Percentiles rank a stretch among this genome's conserved stretches.
These are phyloP conservation scores for Nicotiana noctiflora DNA, from an alignment of 257 asterid species.

Conservation along the genomic window DNA sequence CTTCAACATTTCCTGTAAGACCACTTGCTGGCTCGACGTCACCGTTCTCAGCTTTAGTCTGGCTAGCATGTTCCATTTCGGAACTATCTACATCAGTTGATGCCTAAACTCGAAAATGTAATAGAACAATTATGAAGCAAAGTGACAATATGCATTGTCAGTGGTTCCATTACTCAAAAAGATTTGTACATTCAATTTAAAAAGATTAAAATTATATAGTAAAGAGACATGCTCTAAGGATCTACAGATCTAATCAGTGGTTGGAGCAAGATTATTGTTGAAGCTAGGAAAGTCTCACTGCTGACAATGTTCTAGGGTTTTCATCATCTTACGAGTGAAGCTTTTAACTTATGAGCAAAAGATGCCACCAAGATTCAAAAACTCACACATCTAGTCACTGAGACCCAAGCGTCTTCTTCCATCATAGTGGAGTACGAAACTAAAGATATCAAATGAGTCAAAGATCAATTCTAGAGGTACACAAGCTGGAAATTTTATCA, in stretches of 20 bases:
- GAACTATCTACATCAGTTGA: slow-evolving; percentile 37
- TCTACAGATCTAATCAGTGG: background rate
- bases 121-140: background rate
- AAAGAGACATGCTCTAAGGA: background rate
- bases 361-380: background rate
- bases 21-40: slow-evolving; percentile 10
- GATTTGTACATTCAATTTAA: background rate
- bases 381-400: background rate
- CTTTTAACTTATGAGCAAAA: background rate
- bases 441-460: too few species aligned
- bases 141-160: background rate
- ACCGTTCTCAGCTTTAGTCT: slow-evolving; percentile 27
- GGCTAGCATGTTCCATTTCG: slow-evolving; percentile 24
- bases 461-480: too few species aligned
- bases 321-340: background rate
- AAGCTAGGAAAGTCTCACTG: background rate
- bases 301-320: background rate
- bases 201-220: background rate
- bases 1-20: slow-evolving; percentile 13
- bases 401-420: background rate
- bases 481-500: too few species aligned
- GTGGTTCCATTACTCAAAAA: background rate
- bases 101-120: slow-evolving; percentile 32
- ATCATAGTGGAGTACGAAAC: background rate
- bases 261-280: background rate